Percentiles rank a stretch among this genome's conserved stretches.
These are phyloP conservation scores for Mycena olivaceomarginata DNA, from an alignment of 768 basidiomycete genomes.

Conservation along the genomic window DNA sequence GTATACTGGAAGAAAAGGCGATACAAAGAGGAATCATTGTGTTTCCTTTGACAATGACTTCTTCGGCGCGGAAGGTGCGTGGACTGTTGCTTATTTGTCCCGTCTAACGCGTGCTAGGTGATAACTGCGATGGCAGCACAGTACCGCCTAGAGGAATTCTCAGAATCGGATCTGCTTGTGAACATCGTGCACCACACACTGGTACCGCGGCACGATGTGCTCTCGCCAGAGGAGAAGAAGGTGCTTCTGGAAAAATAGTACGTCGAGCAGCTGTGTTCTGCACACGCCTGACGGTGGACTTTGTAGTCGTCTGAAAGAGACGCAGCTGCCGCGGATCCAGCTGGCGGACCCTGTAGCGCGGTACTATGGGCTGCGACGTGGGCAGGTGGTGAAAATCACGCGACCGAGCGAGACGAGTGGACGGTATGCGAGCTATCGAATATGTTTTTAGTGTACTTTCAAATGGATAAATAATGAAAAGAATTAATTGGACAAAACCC, in stretches of 20 bases:
- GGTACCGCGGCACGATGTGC: slow-evolving; percentile 94
- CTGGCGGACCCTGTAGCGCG: slow-evolving; percentile 97
- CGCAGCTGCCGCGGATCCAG: slow-evolving; percentile 98
- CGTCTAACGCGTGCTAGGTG: slow-evolving; percentile 71
- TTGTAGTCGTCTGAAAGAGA: slow-evolving; percentile 95
- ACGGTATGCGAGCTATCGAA: slow-evolving; percentile 93
- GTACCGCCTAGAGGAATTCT: slow-evolving; percentile 96
- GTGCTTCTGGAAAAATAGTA: slow-evolving; percentile 94
- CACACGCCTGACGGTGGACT: slow-evolving; percentile 26
- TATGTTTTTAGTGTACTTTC: slow-evolving; percentile 77
- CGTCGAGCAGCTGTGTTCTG: slow-evolving; percentile 57
- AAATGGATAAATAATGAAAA: background rate
- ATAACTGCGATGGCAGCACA: slow-evolving; percentile 92
- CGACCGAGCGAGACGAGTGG: slow-evolving; percentile 98
- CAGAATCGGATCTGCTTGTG: slow-evolving; percentile 96
- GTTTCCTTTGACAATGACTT: slow-evolving; percentile 97
- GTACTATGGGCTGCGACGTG: slow-evolving; percentile 96
- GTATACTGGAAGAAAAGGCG: slow-evolving; percentile 93
- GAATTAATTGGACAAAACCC: background rate
- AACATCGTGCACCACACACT: slow-evolving; percentile 98
- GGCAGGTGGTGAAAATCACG: slow-evolving; percentile 99
- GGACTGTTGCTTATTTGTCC: slow-evolving; percentile 10
- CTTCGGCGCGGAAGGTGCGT: slow-evolving; percentile 93
- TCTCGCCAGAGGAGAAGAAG: slow-evolving; percentile 91
- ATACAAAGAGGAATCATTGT: slow-evolving; percentile 96